Evolutionary conservation across 305 asterid genomes (phyloP), one percentile per base, ranked within the genome.

Genomic region (Fraxinus nigra): DNA sequence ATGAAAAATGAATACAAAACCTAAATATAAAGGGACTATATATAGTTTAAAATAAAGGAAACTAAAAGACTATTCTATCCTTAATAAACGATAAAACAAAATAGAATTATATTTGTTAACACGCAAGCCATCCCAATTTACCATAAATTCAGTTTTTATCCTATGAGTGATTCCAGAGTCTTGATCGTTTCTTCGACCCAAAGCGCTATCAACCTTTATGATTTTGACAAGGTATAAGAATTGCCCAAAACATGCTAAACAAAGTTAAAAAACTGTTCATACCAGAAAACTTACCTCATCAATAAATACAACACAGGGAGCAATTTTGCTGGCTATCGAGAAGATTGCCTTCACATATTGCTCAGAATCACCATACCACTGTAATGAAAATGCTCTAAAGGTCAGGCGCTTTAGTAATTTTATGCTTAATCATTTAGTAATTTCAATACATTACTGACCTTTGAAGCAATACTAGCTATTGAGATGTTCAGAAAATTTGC

Each of bases 91-190:
- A n/a, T n/a, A n/a, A n/a, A n/a, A n/a, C n/a, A n/a, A n/a, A n/a
- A n/a, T n/a, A n/a, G n/a, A n/a, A n/a, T n/a, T n/a, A n/a, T n/a
- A n/a, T n/a, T n/a, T n/a, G n/a, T n/a, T n/a, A n/a, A 94, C 91
- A 30, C 95, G 87, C 56, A 91, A 82, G 13, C 97, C 95, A 78
- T 92, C 97, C 97, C 97, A 92, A 77, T 92, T 88, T 81, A 92
- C 90, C 95, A 92, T 91, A 33, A 91, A 89, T 80, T 86, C 91
- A 75, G 85, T 86, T 81, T 88, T 86, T 77, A 88, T 89, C 82
- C 88, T 92, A 73, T 93, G 91, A 91, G 90, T 88, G 34, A 92
- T 93, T 84, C 90, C 93, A 3, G 88, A 93, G 85, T 84, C 97
- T 89, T 83, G 95, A 87, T 91, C 91, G 83, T 92, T 87, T 82